phyloP scores from a whole-genome alignment of 352 stramenopile genomes.

The Pythium rishiriense region DNA sequence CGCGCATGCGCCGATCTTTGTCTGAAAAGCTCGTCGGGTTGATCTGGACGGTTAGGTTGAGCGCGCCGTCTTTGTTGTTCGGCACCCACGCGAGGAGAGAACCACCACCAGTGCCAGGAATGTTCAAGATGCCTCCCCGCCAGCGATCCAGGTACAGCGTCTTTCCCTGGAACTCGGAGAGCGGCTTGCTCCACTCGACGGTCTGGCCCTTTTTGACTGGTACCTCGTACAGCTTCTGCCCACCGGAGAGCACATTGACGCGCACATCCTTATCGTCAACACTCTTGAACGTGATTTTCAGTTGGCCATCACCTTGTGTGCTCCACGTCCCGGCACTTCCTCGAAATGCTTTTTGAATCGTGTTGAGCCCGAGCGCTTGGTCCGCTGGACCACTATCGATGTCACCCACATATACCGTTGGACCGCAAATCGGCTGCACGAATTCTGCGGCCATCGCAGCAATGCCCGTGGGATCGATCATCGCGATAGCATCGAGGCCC shows the following conservation, averaged over 20 bases:
- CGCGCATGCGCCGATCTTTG: background rate
- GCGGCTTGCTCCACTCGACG: conserved; percentile 38
- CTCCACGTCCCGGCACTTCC: conserved; percentile 43
- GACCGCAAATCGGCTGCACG: conserved; percentile 55
- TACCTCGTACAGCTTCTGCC: conserved; percentile 45
- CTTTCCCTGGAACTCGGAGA: conserved; percentile 44
- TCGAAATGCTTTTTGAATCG: conserved; percentile 45
- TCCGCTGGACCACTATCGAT: conserved; percentile 50
- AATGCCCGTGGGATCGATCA: conserved; percentile 47
- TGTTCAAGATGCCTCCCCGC: conserved; percentile 52
- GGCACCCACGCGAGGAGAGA: conserved; percentile 33
- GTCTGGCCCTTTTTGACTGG: conserved; percentile 37
- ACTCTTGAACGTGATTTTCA: conserved; percentile 46
- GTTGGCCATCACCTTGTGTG: conserved; percentile 38
- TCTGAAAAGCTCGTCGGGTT: conserved; percentile 15
- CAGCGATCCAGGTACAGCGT: conserved; percentile 78
- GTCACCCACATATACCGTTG: conserved; percentile 47
- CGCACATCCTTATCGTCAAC: conserved; percentile 44
- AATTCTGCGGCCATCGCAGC: conserved; percentile 45
- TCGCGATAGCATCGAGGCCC: conserved; percentile 42
- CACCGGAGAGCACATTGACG: conserved; percentile 57
- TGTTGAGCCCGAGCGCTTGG: conserved; percentile 43
- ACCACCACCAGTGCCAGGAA: conserved; percentile 57
- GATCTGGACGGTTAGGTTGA: conserved; percentile 7
- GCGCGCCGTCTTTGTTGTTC: conserved; percentile 11